Evolutionary conservation across 2,329 filamentous ascomycete species (phyloP).

Genomic region (Claviceps pusilla): DNA sequence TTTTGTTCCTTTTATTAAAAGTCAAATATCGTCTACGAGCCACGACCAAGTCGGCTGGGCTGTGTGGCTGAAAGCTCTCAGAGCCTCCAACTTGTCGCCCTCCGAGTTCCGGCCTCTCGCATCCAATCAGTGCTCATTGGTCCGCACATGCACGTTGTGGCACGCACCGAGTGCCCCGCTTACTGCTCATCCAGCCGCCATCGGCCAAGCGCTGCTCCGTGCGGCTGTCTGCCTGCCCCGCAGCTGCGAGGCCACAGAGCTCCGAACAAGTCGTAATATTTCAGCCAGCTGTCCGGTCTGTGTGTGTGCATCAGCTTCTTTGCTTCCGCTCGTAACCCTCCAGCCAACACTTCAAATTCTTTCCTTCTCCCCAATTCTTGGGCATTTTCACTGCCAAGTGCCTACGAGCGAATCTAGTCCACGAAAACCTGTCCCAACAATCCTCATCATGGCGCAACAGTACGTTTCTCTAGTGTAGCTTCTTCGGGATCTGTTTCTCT

Average conservation of each 20-base stretch:
- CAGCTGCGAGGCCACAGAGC: conserved; percentile 1
- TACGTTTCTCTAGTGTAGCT: neutral
- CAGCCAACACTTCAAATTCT: neutral
- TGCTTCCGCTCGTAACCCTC: neutral
- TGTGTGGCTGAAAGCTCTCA: no score
- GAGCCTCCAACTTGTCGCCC: neutral
- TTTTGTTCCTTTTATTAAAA: no score
- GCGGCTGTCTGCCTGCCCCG: conserved; percentile 1
- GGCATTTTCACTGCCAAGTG: neutral
- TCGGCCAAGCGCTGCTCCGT: neutral
- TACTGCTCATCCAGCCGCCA: neutral
- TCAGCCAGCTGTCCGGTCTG: neutral
- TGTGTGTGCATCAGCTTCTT: neutral
- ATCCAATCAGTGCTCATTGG: conserved; percentile 1
- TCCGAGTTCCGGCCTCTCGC: conserved; percentile 2
- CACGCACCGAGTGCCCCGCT: neutral
- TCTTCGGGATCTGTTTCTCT: neutral
- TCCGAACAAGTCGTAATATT: conserved; percentile 2
- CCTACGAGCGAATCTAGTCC: neutral
- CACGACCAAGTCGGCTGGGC: no score
- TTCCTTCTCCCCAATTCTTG: neutral
- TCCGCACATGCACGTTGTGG: neutral
- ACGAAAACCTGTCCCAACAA: neutral
- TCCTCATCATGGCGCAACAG: conserved; percentile 3
- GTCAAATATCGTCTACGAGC: no score